Evolutionary conservation across 2,329 filamentous ascomycete genomes (phyloP).

Genomic region (Grosmannia huntii): DNA sequence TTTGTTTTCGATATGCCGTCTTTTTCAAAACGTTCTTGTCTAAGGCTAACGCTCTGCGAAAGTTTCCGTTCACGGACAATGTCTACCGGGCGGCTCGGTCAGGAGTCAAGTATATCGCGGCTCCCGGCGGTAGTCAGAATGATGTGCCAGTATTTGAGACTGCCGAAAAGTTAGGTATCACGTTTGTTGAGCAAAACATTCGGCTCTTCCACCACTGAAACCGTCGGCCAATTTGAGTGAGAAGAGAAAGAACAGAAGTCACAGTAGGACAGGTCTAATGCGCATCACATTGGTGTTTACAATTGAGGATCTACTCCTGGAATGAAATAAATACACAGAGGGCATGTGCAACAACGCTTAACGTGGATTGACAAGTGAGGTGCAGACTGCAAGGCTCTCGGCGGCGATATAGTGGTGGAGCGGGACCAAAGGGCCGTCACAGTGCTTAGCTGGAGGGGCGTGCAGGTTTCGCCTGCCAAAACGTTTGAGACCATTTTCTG

Average conservation of each 20-base stretch:
- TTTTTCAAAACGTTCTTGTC: background rate
- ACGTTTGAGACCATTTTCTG: too few relatives aligned
- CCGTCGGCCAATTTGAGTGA: too few relatives aligned
- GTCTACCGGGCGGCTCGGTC: conserved; percentile 83
- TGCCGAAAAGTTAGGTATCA: conserved; percentile 82
- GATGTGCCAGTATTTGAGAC: conserved; percentile 73
- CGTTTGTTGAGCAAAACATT: conserved; percentile 89
- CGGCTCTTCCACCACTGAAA: conserved; percentile 87
- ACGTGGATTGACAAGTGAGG: background rate
- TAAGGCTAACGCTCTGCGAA: background rate
- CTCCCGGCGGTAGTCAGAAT: conserved; percentile 82
- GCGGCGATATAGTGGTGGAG: background rate
- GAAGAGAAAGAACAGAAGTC: background rate
- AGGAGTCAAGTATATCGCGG: conserved; percentile 91
- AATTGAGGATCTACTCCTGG: background rate
- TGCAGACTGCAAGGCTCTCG: background rate
- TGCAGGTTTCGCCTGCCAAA: too few relatives aligned
- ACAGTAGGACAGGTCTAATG: background rate
- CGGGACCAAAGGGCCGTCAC: background rate
- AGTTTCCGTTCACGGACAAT: conserved; percentile 98
- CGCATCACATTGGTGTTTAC: background rate
- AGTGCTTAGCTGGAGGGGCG: too few relatives aligned
- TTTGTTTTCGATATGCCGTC: too few relatives aligned
- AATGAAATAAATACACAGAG: too few relatives aligned
- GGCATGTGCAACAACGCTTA: background rate